Evolutionary conservation across 768 basidiomycete genomes (phyloP), one percentile per base, ranked within the genome.

Genomic region (Infundibulicybe gibba): DNA sequence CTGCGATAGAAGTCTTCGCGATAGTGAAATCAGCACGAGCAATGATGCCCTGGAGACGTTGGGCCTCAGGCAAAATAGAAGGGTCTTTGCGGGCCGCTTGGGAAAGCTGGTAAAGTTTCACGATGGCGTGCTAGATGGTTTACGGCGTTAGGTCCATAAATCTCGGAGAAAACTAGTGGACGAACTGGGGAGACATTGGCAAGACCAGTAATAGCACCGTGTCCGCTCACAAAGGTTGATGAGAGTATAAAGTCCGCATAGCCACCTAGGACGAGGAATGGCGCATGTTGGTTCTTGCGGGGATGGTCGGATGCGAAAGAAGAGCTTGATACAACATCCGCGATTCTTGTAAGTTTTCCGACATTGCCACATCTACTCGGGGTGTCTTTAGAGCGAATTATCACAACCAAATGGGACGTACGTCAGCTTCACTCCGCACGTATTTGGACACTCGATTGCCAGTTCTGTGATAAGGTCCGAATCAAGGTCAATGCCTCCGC

Each of bases 171-270:
- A 42, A 48, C 45, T 50, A 40, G 35, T 41, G 15, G 17, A 64
- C 72, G 52, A 55, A 85, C 89, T 9, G 90, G 90, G 39, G 87
- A 83, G 47, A 94, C 61, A 61, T 94, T 94, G 6, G 79, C 91
- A 15, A 94, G 81, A 40, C 93, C 93, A 31, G 88, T 92, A 61
- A 95, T 95, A 41, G 90, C 91, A 40, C 94, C 94, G 55, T 94
- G 85, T 2, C 77, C 91, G 51, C 83, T 81, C 25, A 77, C 85
- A 58, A 81, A 83, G 2, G 78, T 62, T 5, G 90, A 80, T 3
- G 93, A 81, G 31, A 86, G 69, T 48, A 95, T 61, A 65, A 92
- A 91, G 69, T 97, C 94, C 50, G 77, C 72, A 64, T 80, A 97
- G 8, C 93, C 94, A 34, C 90, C 91, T 16, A 94, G 71, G 31